These are phyloP conservation scores for Beta macrorhiza DNA, from an alignment of 179 eudicot genomes.

Conservation along the genomic window DNA sequence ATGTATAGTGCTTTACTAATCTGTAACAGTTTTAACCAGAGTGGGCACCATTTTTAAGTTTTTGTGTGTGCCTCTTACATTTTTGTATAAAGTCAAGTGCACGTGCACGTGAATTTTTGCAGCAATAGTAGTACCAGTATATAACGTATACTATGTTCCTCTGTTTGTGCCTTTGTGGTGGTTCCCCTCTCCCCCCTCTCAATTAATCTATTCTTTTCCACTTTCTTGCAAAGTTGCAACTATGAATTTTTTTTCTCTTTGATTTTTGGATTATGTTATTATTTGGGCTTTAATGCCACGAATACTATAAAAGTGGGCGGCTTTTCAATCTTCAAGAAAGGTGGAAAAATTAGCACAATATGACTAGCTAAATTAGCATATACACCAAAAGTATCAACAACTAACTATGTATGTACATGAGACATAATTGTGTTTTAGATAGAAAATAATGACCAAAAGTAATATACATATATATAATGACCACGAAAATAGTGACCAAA, in stretches of 20 bases:
- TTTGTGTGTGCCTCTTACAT: neutral
- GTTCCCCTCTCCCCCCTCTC: neutral
- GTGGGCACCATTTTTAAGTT: too few relatives aligned
- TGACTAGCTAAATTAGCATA: too few relatives aligned
- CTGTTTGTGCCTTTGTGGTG: neutral
- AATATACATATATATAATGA: too few relatives aligned
- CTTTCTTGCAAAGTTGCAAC: conserved; percentile 6
- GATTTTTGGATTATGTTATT: neutral
- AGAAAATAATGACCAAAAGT: too few relatives aligned
- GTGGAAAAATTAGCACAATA: too few relatives aligned
- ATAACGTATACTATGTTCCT: neutral
- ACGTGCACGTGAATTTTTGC: conserved; percentile 21
- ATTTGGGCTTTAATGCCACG: too few relatives aligned
- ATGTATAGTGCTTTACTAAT: neutral
- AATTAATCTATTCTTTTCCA: neutral
- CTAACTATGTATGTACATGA: too few relatives aligned
- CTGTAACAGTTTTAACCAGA: conserved; percentile 18
- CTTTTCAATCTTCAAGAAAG: too few relatives aligned
- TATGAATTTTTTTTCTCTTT: neutral
- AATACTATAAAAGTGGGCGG: too few relatives aligned
- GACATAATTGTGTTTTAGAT: too few relatives aligned
- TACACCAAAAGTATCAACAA: too few relatives aligned
- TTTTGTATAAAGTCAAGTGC: conserved; percentile 30
- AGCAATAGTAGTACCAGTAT: neutral
- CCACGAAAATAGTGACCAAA: too few relatives aligned